Conservation (phyloP, 1,139 yeast genomes). For the Geotrichum histeridarum region DNA sequence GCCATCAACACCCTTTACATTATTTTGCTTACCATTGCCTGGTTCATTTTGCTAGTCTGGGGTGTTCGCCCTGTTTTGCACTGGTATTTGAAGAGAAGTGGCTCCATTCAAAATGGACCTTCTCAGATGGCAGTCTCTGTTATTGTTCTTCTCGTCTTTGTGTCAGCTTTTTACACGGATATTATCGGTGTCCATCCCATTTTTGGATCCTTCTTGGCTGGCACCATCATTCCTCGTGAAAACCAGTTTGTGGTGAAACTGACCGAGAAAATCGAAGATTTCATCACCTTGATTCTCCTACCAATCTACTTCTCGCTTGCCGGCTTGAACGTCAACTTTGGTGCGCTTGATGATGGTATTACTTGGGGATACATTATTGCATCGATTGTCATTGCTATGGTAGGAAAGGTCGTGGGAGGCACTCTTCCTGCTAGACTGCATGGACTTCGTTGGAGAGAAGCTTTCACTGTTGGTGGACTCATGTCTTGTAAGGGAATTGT, state of each 20-base stretch:
- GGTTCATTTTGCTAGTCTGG: conserved; percentile 56
- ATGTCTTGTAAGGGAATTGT: conserved; percentile 88
- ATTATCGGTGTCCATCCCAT: conserved; percentile 78
- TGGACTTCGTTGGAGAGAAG: conserved; percentile 65
- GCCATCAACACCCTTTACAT: conserved; percentile 67
- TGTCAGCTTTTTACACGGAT: conserved; percentile 71
- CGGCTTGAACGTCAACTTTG: conserved; percentile 65
- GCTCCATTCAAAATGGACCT: conserved; percentile 55
- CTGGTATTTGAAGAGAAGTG: conserved; percentile 46
- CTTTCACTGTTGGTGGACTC: conserved; percentile 66
- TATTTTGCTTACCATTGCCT: conserved; percentile 56
- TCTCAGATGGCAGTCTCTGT: conserved; percentile 57
- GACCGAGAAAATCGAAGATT: conserved; percentile 70
- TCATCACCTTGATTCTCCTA: conserved; percentile 62
- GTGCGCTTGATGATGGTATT: conserved; percentile 54
- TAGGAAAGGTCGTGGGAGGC: conserved; percentile 65
- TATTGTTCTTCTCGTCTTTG: conserved; percentile 53
- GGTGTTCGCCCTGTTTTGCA: conserved; percentile 51
- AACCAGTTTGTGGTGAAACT: conserved; percentile 63
- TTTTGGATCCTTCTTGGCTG: conserved; percentile 76
- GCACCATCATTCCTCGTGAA: conserved; percentile 72
- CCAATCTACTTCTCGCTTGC: conserved; percentile 78
- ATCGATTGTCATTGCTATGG: conserved; percentile 57
- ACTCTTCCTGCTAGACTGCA: conserved; percentile 55
- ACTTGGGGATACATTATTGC: conserved; percentile 78